Conservation (phyloP, 2,329 filamentous ascomycete species). For the Zymoseptoria crescenta region DNA sequence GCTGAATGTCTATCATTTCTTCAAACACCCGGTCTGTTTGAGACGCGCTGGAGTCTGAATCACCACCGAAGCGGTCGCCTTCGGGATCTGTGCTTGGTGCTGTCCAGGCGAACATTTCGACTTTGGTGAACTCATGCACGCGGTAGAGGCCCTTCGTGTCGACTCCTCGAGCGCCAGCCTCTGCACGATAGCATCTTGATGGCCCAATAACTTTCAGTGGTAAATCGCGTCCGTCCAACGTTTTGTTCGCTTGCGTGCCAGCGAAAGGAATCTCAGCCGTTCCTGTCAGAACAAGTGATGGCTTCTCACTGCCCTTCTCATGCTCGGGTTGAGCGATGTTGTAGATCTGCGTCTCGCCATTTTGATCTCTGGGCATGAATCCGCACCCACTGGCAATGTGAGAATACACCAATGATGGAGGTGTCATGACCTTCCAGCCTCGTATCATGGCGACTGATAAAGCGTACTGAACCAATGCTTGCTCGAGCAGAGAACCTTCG, state of each 20-base stretch:
- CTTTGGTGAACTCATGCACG: slow-evolving; percentile 97
- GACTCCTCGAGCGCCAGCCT: slow-evolving; percentile 81
- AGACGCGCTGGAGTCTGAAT: slow-evolving; percentile 16
- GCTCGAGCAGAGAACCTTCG: slow-evolving; percentile 87
- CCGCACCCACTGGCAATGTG: slow-evolving; percentile 88
- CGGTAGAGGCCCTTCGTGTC: slow-evolving; percentile 93
- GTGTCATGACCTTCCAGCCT: slow-evolving; percentile 74
- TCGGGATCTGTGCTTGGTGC: slow-evolving; percentile 18
- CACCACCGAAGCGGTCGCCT: slow-evolving; percentile 22
- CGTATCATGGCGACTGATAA: slow-evolving; percentile 61
- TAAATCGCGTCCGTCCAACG: slow-evolving; percentile 56
- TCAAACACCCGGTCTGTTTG: slow-evolving; percentile 58
- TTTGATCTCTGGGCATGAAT: slow-evolving; percentile 84
- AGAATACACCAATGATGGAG: slow-evolving; percentile 83
- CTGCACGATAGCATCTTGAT: slow-evolving; percentile 90
- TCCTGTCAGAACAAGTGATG: slow-evolving; percentile 68
- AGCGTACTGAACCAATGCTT: slow-evolving; percentile 83
- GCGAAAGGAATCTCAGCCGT: slow-evolving; percentile 95
- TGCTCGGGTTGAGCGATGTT: slow-evolving; percentile 54
- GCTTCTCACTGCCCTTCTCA: slow-evolving; percentile 55
- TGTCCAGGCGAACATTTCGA: slow-evolving; percentile 95
- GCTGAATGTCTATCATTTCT: slow-evolving; percentile 82
- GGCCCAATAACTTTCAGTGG: slow-evolving; percentile 75
- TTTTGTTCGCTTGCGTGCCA: slow-evolving; percentile 72
- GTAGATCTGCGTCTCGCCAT: slow-evolving; percentile 91